These are phyloP conservation scores for Fusarium dimerum DNA, from an alignment of 2,329 filamentous ascomycete genomes.

Conservation along the genomic window DNA sequence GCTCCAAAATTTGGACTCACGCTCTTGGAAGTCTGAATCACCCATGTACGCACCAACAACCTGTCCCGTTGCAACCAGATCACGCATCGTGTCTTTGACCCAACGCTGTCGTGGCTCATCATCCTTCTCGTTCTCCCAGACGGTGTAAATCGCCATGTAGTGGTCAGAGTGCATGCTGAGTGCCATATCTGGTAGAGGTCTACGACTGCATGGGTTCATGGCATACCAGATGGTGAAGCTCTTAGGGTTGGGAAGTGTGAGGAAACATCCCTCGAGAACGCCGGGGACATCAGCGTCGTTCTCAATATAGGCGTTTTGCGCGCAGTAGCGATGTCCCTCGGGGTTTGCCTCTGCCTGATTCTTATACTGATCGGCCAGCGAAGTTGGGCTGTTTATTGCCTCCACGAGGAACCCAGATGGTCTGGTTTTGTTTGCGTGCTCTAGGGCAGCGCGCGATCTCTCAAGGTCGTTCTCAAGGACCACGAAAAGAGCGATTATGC, in stretches of 20 bases:
- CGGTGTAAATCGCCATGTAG: conserved; percentile 55
- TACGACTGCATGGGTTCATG: conserved; percentile 48
- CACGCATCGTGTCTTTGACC: conserved; percentile 42
- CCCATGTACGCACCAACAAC: conserved; percentile 54
- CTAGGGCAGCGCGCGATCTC: conserved; percentile 38
- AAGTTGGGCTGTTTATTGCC: conserved; percentile 42
- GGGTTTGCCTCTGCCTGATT: conserved; percentile 50
- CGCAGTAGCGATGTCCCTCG: conserved; percentile 47
- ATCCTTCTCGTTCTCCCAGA: conserved; percentile 49
- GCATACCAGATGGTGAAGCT: conserved; percentile 51
- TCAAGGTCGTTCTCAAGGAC: conserved; percentile 30
- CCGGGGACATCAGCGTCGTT: conserved; percentile 47
- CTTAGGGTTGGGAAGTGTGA: conserved; percentile 46
- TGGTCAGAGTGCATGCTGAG: conserved; percentile 56
- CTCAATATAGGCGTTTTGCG: conserved; percentile 52
- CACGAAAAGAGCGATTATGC: too few relatives aligned
- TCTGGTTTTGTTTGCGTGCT: conserved; percentile 34
- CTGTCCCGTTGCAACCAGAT: conserved; percentile 36
- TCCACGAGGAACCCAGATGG: conserved; percentile 40
- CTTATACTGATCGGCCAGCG: conserved; percentile 42
- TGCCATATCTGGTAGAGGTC: conserved; percentile 50
- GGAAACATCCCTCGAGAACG: conserved; percentile 49
- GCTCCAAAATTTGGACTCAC: conserved; percentile 50
- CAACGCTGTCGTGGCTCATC: conserved; percentile 46
- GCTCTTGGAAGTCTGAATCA: conserved; percentile 53